Percentiles rank a stretch among this genome's conserved stretches.
These are phyloP conservation scores for Nicotiana tabacum DNA, from an alignment of 257 asterid species.

Conservation along the genomic window DNA sequence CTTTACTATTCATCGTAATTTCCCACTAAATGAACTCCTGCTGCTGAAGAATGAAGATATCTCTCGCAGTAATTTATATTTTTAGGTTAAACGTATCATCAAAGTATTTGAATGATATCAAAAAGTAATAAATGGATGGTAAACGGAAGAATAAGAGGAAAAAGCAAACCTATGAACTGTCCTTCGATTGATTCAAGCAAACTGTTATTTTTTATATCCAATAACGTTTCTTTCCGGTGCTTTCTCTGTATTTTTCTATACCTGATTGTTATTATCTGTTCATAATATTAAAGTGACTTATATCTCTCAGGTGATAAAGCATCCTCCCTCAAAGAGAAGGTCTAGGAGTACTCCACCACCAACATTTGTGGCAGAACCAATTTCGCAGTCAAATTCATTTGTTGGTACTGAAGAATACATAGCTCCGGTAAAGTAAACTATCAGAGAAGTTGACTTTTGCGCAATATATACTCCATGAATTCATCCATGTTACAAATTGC, in stretches of 20 bases:
- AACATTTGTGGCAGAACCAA: conserved; percentile 79
- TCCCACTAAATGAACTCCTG: background rate
- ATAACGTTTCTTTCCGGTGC: background rate
- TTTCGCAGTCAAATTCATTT: conserved; percentile 83
- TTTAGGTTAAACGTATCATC: background rate
- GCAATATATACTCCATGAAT: background rate
- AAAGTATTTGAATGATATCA: background rate
- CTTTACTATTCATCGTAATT: background rate
- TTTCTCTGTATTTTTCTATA: background rate
- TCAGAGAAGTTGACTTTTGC: background rate
- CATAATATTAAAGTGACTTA: background rate
- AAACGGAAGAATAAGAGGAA: background rate
- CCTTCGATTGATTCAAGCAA: background rate
- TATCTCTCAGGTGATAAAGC: conserved; percentile 64
- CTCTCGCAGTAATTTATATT: background rate
- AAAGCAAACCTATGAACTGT: background rate
- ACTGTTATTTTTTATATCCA: background rate
- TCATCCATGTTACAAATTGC: background rate
- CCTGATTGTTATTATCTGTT: background rate
- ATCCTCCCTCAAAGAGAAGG: conserved; percentile 50
- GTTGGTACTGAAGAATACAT: conserved; percentile 98
- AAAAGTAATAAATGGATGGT: background rate
- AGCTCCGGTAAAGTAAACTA: conserved; percentile 65
- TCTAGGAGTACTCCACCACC: conserved; percentile 81
- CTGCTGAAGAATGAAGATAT: background rate